Base-by-base conservation (phyloP, 192 early-diverging fungal species). In the Obelidium mucronatum region DNA sequence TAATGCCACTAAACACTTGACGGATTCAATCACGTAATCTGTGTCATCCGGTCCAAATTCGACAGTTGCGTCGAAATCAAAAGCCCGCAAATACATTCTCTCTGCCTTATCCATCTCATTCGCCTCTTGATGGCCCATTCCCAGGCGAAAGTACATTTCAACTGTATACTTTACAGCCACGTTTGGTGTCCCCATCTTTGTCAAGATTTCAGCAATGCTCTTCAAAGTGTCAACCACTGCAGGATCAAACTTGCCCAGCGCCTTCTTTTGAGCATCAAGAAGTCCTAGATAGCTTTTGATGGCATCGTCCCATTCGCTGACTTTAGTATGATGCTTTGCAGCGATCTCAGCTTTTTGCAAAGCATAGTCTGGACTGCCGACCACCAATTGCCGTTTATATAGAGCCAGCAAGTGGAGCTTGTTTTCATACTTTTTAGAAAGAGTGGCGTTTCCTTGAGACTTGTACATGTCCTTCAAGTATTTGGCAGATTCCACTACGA, bases 1-100 rank as follows among this genome's bases (percentile, higher is more conserved):
- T 26, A 58, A 58, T 26, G 24, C 1, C 22, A 58, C 55, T 26
- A 58, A 58, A 0, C 55, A 8, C 55, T 58, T 58, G 17, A 58
- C 55, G 26, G 17, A 24, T 26, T 58, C 55, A 58, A 58, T 58
- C 55, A 58, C 55, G 26, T 58, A 58, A 58, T 58, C 55, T 26
- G 26, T 26, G 5, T 58, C 55, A 11, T 26, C 55, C 8, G 22
- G 24, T 26, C 24, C 55, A 58, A 58, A 22, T 26, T 58, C 55
- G 8, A 8, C 8, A 11, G 55, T 28, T 8, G 55, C 22, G 26
- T 58, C 55, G 55, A 58, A 58, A 58, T 58, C 55, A 58, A 58
- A 58, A 11, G 55, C 55, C 55, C 55, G 22, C 55, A 58, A 58
- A 58, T 24, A 58, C 55, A 58, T 58, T 22, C 55, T 22, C 30